A percentile compares a stretch with the other conserved stretches of the same genome.
Evolutionary conservation across 2,329 filamentous ascomycete species (phyloP).

Genomic region (Helicocarpus griseus): DNA sequence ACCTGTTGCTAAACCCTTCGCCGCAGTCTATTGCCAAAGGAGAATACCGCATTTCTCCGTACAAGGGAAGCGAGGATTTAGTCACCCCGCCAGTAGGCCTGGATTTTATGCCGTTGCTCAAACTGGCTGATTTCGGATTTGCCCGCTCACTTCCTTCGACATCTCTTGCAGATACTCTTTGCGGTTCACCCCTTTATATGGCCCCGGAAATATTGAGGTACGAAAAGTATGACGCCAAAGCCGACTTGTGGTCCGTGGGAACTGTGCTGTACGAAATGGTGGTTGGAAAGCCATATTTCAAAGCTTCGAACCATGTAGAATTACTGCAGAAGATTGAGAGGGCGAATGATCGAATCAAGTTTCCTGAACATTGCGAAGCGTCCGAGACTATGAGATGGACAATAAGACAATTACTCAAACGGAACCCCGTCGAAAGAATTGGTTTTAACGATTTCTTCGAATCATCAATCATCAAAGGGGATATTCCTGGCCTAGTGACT

Average conservation of each 20-base stretch:
- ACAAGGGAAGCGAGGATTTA: conserved; percentile 72
- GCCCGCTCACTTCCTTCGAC: conserved; percentile 83
- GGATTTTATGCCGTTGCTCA: conserved; percentile 82
- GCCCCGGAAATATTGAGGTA: conserved; percentile 95
- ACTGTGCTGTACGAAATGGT: conserved; percentile 96
- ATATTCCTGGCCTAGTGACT: conserved; percentile 71
- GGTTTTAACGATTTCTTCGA: conserved; percentile 79
- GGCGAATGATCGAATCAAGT: conserved; percentile 74
- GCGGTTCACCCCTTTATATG: conserved; percentile 96
- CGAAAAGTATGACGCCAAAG: conserved; percentile 94
- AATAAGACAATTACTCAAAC: conserved; percentile 72
- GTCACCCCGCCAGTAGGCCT: conserved; percentile 73
- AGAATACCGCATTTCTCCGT: conserved; percentile 53
- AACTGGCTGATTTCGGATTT: conserved; percentile 98
- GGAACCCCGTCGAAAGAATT: conserved; percentile 74
- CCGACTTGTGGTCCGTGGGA: conserved; percentile 94
- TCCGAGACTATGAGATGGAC: conserved; percentile 70
- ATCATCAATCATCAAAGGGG: conserved; percentile 59
- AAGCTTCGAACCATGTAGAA: conserved; percentile 89
- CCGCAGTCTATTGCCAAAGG: conserved; percentile 57
- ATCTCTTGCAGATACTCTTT: conserved; percentile 88
- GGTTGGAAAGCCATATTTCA: conserved; percentile 78
- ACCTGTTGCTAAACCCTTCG: conserved; percentile 80
- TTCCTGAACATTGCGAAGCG: conserved; percentile 61
- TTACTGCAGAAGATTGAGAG: conserved; percentile 85